These are phyloP conservation scores for Leccinum sublutescens DNA, from an alignment of 768 basidiomycete species.

Conservation along the genomic window DNA sequence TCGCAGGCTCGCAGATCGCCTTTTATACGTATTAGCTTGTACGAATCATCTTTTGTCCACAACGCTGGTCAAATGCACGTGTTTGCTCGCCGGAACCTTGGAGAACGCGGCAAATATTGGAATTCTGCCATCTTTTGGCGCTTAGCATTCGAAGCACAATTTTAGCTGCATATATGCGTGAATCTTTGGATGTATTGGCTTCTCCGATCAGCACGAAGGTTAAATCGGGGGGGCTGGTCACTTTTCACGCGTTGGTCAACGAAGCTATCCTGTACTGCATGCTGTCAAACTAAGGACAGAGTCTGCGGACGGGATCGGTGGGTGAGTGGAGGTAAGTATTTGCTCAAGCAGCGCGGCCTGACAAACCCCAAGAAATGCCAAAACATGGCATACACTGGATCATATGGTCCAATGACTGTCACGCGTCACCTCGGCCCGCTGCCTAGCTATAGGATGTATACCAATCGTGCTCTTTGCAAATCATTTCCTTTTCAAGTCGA, in stretches of 20 bases:
- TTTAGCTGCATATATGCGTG: constrained; percentile 6
- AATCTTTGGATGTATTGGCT: background rate
- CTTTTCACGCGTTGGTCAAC: background rate
- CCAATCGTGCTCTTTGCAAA: background rate
- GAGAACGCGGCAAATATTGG: background rate
- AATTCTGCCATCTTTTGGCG: background rate
- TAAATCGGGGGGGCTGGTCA: background rate
- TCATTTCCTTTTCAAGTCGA: constrained; percentile 16
- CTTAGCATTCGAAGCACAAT: background rate
- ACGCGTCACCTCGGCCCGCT: background rate
- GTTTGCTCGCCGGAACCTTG: background rate
- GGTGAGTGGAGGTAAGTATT: background rate
- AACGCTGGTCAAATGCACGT: background rate
- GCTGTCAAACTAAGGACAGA: background rate
- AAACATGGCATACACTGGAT: constrained; percentile 3
- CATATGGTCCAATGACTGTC: constrained; percentile 10
- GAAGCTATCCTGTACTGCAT: background rate
- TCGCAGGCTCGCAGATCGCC: background rate
- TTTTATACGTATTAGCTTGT: background rate
- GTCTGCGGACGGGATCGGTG: background rate
- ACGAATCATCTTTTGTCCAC: background rate
- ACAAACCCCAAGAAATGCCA: constrained; percentile 6
- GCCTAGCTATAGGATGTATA: background rate
- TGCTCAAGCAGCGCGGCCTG: background rate
- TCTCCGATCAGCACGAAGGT: background rate